Percentiles rank a stretch among this genome's conserved stretches.
Evolutionary conservation across 2,329 filamentous ascomycete species (phyloP).

Genomic region (Orbilia javanica): DNA sequence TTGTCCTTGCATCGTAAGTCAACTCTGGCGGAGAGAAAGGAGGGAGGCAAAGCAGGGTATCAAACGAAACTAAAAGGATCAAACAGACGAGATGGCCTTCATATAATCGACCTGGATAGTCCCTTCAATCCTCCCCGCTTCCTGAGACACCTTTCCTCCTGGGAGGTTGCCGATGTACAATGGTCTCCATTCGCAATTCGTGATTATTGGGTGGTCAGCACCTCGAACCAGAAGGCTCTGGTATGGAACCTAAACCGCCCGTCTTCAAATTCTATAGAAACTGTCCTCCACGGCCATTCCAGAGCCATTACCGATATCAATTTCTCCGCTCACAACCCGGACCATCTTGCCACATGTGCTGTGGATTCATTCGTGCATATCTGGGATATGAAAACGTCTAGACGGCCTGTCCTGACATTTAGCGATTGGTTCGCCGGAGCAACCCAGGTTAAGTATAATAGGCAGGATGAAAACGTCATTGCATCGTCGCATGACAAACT

Average conservation of each 20-base stretch:
- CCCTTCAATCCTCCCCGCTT: slow-evolving; percentile 88
- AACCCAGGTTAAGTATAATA: slow-evolving; percentile 94
- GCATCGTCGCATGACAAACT: slow-evolving; percentile 91
- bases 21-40: not conserved
- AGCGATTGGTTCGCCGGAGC: slow-evolving; percentile 94
- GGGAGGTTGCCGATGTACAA: slow-evolving; percentile 95
- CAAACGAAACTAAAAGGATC: slow-evolving; percentile 31
- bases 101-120: slow-evolving; percentile 91
- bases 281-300: slow-evolving; percentile 85
- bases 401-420: slow-evolving; percentile 81
- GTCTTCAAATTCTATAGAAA: slow-evolving; percentile 80
- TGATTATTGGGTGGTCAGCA: slow-evolving; percentile 93
- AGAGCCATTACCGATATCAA: slow-evolving; percentile 96
- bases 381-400: slow-evolving; percentile 81
- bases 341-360: slow-evolving; percentile 88
- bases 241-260: slow-evolving; percentile 89
- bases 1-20: slow-evolving; percentile 82
- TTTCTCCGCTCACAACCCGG: slow-evolving; percentile 91
- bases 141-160: slow-evolving; percentile 87
- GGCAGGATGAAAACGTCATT: slow-evolving; percentile 85
- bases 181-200: slow-evolving; percentile 93
- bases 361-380: slow-evolving; percentile 93
- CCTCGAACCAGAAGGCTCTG: slow-evolving; percentile 91
- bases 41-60: not conserved
- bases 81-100: slow-evolving; percentile 80